Percentiles rank a stretch among this genome's conserved stretches.
Evolutionary conservation across 305 asterid species (phyloP).

Genomic region (Striga hermonthica): DNA sequence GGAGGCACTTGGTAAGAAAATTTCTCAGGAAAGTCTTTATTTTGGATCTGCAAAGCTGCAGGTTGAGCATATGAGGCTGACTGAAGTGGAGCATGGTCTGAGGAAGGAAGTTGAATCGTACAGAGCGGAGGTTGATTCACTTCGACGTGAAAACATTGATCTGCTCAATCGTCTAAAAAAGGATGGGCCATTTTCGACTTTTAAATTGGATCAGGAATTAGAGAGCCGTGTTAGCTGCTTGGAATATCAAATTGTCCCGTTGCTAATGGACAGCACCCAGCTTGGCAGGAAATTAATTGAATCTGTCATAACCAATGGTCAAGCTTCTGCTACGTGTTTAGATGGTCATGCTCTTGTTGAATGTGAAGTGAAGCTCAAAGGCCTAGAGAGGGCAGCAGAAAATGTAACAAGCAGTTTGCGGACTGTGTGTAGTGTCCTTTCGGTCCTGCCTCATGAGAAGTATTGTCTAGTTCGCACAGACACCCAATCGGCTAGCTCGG

Average conservation of each 20-base stretch:
- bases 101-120: constrained; percentile 57
- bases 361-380: constrained; percentile 87
- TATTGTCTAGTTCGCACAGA: neutral
- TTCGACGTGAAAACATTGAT: constrained; percentile 76
- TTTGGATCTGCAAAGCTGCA: constrained; percentile 61
- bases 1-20: constrained; percentile 57
- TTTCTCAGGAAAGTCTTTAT: constrained; percentile 43
- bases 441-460: constrained; percentile 40
- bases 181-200: constrained; percentile 49
- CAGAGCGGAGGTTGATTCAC: constrained; percentile 67
- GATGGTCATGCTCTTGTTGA: constrained; percentile 67
- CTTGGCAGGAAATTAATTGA: constrained; percentile 72
- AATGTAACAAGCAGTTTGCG: constrained; percentile 52
- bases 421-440: constrained; percentile 50
- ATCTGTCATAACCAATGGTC: constrained; percentile 42
- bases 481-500: constrained; percentile 10
- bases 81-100: constrained; percentile 44
- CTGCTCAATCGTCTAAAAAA: constrained; percentile 69
- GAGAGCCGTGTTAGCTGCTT: constrained; percentile 66
- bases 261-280: constrained; percentile 64
- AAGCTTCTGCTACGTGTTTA: constrained; percentile 38
- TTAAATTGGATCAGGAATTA: constrained; percentile 74
- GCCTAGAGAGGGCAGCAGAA: constrained; percentile 79
- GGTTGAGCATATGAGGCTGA: constrained; percentile 61
- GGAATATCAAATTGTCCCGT: constrained; percentile 69